Evolutionary conservation across 768 basidiomycete genomes (phyloP), one percentile per base, ranked within the genome.

Genomic region (Trametes gibbosa): DNA sequence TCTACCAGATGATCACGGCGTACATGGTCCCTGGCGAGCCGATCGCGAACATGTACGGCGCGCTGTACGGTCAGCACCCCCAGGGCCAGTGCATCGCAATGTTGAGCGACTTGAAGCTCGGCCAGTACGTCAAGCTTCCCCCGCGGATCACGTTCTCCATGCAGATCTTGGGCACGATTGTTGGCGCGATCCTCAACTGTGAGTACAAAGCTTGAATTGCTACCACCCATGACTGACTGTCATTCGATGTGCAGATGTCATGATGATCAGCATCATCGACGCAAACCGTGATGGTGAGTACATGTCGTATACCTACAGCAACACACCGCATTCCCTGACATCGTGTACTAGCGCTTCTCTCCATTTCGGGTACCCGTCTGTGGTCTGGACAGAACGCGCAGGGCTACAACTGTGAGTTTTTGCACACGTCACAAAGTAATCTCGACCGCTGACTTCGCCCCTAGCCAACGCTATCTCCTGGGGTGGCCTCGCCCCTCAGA

Each of bases 41-140:
- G 17, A 65, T 70, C 43, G 69, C 69, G 24, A 70, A 70, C 69
- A 67, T 69, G 66, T 70, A 76, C 59, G 84, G 81, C 29, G 78
- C 66, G 56, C 76, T 81, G 53, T 78, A 80, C 17, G 70, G 68
- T 49, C 67, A 69, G 55, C 66, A 70, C 64, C 66, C 69, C 5
- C 66, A 70, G 62, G 61, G 74, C 39, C 82, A 85, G 68, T 81
- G 81, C 35, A 69, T 70, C 51, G 73, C 79, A 1, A 72, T 86
- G 21, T 75, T 85, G 47, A 77, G 83, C 23, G 85, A 87, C 66
- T 73, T 87, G 16, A 87, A 86, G 72, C 79, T 82, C 73, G 76
- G 73, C 34, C 77, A 78, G 66, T 75, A 79, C 65, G 77, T 79
- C 23, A 87, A 87, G 72, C 77, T 87, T 41, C 83, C 85, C 37